Evolutionary conservation across 352 stramenopile genomes (phyloP).

Genomic region (Globisporangium parvum): DNA sequence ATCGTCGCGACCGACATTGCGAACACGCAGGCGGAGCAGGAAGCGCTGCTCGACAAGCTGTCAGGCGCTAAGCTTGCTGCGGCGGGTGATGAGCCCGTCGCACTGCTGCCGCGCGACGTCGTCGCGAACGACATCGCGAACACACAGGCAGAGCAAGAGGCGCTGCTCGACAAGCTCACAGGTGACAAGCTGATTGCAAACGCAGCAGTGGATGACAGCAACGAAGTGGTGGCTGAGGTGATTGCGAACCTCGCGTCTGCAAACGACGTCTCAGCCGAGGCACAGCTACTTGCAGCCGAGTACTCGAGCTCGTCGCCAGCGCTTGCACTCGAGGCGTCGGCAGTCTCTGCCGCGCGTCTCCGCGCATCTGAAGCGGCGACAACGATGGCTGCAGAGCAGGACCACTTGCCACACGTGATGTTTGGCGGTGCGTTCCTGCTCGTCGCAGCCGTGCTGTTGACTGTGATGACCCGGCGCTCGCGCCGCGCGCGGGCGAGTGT

Average conservation of each 20-base stretch:
- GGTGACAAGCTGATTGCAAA: not conserved
- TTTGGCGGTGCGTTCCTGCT: slow-evolving; percentile 23
- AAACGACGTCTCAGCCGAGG: not conserved
- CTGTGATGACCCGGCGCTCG: slow-evolving; percentile 18
- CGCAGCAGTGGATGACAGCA: not conserved
- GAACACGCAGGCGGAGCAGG: not conserved
- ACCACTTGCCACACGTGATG: slow-evolving; percentile 15
- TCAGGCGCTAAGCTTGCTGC: not conserved
- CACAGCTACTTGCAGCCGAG: too few species aligned
- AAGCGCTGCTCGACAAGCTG: not conserved
- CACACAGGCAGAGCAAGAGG: not conserved
- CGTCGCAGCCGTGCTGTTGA: slow-evolving; percentile 16
- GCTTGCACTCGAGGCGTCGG: not conserved
- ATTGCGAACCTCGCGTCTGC: not conserved
- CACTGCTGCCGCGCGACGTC: not conserved
- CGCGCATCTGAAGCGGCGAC: not conserved
- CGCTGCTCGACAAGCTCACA: not conserved
- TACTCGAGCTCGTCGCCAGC: not conserved
- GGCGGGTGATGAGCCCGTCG: not conserved
- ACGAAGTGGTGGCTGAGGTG: not conserved
- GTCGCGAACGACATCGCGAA: not conserved
- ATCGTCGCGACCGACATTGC: not conserved
- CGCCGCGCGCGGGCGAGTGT: not conserved
- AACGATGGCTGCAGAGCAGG: not conserved
- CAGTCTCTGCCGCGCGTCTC: too few species aligned